phyloP scores from a whole-genome alignment of 345 rosid genomes.

The Heritiera fomes region DNA sequence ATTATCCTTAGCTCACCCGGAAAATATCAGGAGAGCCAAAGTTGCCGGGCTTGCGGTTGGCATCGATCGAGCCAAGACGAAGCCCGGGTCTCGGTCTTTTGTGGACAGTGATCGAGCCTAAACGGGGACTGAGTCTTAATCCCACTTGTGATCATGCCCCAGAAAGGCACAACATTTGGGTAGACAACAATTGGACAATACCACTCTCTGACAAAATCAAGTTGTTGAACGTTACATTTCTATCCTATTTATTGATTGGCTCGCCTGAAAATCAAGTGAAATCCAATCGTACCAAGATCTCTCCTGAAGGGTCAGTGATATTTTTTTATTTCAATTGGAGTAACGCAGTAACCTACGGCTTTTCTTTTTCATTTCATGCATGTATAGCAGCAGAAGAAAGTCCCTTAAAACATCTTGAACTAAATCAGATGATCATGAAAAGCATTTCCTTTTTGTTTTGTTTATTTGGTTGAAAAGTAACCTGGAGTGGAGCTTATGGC shows the following conservation, averaged over 20 bases:
- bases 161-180: conserved; percentile 25
- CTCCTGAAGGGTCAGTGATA: not conserved
- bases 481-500: not conserved
- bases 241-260: not conserved
- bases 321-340: not conserved
- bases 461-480: not conserved
- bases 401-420: conserved; percentile 4
- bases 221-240: not conserved
- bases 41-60: conserved; percentile 18
- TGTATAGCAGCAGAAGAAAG: conserved; percentile 4
- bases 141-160: conserved; percentile 35
- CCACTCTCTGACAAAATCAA: not conserved
- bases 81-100: conserved; percentile 39
- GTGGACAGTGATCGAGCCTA: conserved; percentile 45
- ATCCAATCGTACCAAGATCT: not conserved
- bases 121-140: conserved; percentile 21
- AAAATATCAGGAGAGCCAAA: conserved; percentile 34
- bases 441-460: not conserved
- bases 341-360: not conserved
- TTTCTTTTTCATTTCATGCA: not conserved
- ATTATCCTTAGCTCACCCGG: conserved; percentile 12
- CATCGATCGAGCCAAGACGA: conserved; percentile 51
- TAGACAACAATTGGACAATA: not conserved
- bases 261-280: not conserved
- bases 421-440: not conserved